phyloP scores from a whole-genome alignment of 2,329 filamentous ascomycete genomes.

The Scedosporium minutisporum region DNA sequence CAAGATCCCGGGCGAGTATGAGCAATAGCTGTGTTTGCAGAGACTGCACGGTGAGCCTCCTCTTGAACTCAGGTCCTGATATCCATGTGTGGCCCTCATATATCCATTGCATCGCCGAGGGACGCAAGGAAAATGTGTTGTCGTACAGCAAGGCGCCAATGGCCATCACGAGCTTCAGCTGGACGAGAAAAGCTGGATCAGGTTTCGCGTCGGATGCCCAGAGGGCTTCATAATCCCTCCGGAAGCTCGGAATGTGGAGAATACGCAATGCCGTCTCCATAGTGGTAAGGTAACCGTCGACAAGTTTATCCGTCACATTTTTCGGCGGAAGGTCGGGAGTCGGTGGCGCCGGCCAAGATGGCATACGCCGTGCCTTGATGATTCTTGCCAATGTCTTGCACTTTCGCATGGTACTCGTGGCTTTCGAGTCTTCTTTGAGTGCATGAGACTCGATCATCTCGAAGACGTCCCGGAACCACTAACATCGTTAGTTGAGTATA shows the following conservation, averaged over 20 bases:
- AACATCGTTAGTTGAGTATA: neutral
- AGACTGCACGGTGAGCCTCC: constrained; percentile 35
- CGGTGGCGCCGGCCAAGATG: constrained; percentile 35
- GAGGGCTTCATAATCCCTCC: constrained; percentile 35
- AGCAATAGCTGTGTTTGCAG: constrained; percentile 38
- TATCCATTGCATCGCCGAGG: constrained; percentile 43
- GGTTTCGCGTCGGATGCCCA: constrained; percentile 27
- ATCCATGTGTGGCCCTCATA: constrained; percentile 48
- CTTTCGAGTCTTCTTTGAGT: constrained; percentile 25
- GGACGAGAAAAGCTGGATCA: constrained; percentile 39
- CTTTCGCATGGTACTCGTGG: constrained; percentile 27
- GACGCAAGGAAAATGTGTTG: constrained; percentile 36
- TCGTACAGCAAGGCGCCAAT: constrained; percentile 44
- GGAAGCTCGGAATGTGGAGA: constrained; percentile 41
- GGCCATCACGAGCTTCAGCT: constrained; percentile 48
- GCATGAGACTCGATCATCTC: constrained; percentile 30
- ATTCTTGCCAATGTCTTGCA: constrained; percentile 43
- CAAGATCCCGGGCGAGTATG: constrained; percentile 29
- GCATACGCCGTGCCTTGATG: constrained; percentile 40
- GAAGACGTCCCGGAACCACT: constrained; percentile 33
- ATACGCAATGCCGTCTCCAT: constrained; percentile 38
- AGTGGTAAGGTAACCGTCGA: constrained; percentile 38
- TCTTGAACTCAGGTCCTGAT: constrained; percentile 42
- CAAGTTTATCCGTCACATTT: constrained; percentile 33
- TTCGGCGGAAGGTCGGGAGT: constrained; percentile 35